A percentile compares a stretch with the other conserved stretches of the same genome.
Conservation (phyloP, 2,329 filamentous ascomycete species). For the Fusarium keratoplasticum region DNA sequence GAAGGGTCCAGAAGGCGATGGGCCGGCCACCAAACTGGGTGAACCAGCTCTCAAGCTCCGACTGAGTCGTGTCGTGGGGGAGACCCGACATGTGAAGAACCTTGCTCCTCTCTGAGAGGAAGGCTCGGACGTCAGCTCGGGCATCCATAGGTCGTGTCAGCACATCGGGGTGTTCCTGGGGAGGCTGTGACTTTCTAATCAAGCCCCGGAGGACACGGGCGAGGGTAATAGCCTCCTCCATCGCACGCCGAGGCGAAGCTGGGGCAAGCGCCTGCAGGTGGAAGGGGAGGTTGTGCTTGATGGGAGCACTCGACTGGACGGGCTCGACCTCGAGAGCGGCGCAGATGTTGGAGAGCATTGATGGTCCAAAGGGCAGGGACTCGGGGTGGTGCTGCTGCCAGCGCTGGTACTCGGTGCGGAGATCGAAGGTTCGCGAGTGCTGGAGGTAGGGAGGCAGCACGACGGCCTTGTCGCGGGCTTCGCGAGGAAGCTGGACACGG, state of each 20-base stretch:
- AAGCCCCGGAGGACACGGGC: conserved; percentile 91
- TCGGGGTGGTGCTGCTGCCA: conserved; percentile 99
- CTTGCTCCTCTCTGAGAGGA: conserved; percentile 96
- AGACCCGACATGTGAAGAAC: conserved; percentile 98
- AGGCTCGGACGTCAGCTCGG: conserved; percentile 93
- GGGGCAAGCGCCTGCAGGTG: conserved; percentile 96
- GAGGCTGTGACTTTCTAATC: conserved; percentile 94
- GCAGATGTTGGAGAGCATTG: conserved; percentile 96
- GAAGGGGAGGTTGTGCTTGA: conserved; percentile 98
- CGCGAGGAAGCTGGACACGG: conserved; percentile 94
- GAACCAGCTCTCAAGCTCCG: conserved; percentile 99
- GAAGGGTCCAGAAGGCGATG: conserved; percentile 98
- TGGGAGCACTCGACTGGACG: conserved; percentile 95
- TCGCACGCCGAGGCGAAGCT: conserved; percentile 92
- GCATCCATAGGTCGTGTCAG: conserved; percentile 96
- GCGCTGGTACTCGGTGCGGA: conserved; percentile 96
- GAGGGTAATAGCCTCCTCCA: conserved; percentile 97
- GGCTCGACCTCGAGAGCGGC: conserved; percentile 98
- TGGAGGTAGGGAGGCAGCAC: conserved; percentile 96
- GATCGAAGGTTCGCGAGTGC: conserved; percentile 96
- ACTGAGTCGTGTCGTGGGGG: conserved; percentile 98
- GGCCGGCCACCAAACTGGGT: conserved; percentile 97
- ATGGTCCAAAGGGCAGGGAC: conserved; percentile 95
- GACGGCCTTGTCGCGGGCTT: conserved; percentile 97
- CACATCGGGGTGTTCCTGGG: conserved; percentile 94